Conservation (phyloP, 257 asterid genomes). For the Nicotiana attenuata region DNA sequence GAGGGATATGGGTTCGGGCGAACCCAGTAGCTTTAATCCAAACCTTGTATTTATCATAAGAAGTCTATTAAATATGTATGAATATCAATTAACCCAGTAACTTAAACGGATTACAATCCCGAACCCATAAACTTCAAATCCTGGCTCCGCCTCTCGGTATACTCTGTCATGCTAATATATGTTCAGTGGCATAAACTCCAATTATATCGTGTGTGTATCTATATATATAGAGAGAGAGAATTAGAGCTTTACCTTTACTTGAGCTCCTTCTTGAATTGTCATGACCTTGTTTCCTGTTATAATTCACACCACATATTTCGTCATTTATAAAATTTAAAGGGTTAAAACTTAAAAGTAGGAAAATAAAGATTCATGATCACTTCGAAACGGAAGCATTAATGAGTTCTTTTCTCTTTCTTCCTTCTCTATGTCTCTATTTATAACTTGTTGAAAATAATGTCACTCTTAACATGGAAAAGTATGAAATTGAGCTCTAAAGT, state of each 20-base stretch:
- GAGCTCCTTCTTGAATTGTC: background rate
- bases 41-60: too few relatives aligned
- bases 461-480: background rate
- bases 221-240: background rate
- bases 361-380: background rate
- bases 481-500: background rate
- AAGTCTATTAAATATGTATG: too few relatives aligned
- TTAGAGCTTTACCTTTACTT: background rate
- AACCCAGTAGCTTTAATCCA: too few relatives aligned
- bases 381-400: background rate
- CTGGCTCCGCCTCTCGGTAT: too few relatives aligned
- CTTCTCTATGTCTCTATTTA: background rate
- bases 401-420: background rate
- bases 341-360: background rate
- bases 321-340: background rate
- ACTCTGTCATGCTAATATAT: background rate
- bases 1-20: too few relatives aligned
- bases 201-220: background rate
- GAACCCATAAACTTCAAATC: too few relatives aligned
- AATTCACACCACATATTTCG: background rate
- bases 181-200: background rate
- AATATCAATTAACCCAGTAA: too few relatives aligned
- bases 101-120: too few relatives aligned
- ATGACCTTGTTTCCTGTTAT: constrained; percentile 5
- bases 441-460: background rate